Conservation (phyloP, 1,284 basidiomycete genomes). For the Heimioporus retisporus region DNA sequence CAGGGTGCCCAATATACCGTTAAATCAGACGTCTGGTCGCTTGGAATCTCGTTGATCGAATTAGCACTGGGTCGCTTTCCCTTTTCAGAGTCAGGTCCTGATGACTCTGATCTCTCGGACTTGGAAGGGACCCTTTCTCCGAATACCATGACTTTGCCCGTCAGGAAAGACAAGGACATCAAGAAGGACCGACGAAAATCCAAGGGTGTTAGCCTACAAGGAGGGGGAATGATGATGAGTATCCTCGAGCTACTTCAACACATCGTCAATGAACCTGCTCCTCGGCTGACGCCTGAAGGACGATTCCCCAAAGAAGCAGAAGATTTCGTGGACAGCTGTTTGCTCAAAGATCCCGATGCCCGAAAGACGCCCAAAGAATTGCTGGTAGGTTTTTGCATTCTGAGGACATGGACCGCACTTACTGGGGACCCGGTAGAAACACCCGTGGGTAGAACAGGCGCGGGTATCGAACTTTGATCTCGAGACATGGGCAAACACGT, state of each 20-base stretch:
- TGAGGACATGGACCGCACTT: constrained; percentile 7
- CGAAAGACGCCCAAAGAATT: constrained; percentile 87
- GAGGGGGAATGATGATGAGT: constrained; percentile 95
- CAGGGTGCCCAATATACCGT: constrained; percentile 98
- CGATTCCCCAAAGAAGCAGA: constrained; percentile 80
- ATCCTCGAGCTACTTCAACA: constrained; percentile 98
- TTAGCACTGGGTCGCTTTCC: constrained; percentile 95
- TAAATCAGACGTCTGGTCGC: constrained; percentile 98
- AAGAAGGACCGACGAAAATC: constrained; percentile 72
- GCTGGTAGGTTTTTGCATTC: constrained; percentile 61
- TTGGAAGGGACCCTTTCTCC: constrained; percentile 77
- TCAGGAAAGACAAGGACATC: constrained; percentile 49
- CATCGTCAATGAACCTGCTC: constrained; percentile 97
- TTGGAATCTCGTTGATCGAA: constrained; percentile 96
- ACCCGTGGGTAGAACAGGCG: constrained; percentile 66
- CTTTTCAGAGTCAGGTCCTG: constrained; percentile 78
- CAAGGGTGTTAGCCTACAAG: constrained; percentile 90
- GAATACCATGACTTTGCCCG: constrained; percentile 48
- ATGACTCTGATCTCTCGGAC: constrained; percentile 76
- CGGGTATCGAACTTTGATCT: constrained; percentile 63
- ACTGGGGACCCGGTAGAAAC: constrained; percentile 53
- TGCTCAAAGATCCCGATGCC: constrained; percentile 85
- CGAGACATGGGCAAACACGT: constrained; percentile 71
- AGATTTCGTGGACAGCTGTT: constrained; percentile 85
- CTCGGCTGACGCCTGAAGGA: constrained; percentile 76